phyloP scores from a whole-genome alignment of 2,329 filamentous ascomycete genomes.

The Monosporascus sp. region DNA sequence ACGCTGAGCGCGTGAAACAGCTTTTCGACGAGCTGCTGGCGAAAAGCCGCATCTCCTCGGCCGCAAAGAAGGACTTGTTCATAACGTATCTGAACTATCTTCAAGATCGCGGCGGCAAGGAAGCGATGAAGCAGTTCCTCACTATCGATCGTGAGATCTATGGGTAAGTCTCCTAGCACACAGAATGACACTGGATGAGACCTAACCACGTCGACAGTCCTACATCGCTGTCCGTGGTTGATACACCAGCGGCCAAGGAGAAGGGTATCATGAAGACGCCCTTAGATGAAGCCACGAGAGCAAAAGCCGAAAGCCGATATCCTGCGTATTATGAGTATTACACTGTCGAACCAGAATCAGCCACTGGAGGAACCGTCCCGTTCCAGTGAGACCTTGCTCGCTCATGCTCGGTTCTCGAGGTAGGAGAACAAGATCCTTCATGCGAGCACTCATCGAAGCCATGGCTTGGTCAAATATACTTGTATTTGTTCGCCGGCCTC shows the following conservation, averaged over 20 bases:
- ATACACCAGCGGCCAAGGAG: conserved; percentile 37
- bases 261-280: conserved; percentile 37
- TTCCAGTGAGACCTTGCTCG: conserved; percentile 38
- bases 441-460: background rate
- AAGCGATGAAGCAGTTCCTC: conserved; percentile 82
- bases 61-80: conserved; percentile 68
- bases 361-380: conserved; percentile 43
- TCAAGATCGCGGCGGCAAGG: conserved; percentile 73
- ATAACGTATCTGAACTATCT: conserved; percentile 79
- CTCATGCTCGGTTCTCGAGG: background rate
- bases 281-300: conserved; percentile 45
- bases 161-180: conserved; percentile 53
- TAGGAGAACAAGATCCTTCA: background rate
- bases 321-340: conserved; percentile 50
- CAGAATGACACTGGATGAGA: background rate
- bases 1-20: conserved; percentile 71
- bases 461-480: background rate
- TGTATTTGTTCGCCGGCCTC: conserved; percentile 3
- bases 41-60: conserved; percentile 64
- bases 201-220: conserved; percentile 32
- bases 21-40: conserved; percentile 71
- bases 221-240: conserved; percentile 37
- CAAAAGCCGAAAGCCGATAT: conserved; percentile 47
- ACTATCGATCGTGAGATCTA: conserved; percentile 80
- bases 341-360: conserved; percentile 36